Evolutionary conservation across 257 asterid genomes (phyloP).

Genomic region (Echites panduratus): DNA sequence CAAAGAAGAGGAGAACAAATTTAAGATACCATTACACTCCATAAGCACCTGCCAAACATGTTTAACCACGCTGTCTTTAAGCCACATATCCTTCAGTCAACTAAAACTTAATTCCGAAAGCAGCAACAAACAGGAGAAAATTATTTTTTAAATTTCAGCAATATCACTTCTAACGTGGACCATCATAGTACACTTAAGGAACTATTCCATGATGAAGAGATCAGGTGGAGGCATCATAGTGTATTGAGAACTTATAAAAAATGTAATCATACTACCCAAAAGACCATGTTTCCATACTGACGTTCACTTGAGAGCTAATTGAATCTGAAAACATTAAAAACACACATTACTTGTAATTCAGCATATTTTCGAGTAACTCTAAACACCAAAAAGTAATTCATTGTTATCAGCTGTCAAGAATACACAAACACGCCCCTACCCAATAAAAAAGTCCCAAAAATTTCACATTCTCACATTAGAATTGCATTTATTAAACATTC

Average conservation of each 20-base stretch:
- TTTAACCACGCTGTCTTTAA: no score
- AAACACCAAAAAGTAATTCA: not conserved
- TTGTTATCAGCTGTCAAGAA: not conserved
- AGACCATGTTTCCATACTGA: not conserved
- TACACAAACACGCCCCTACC: no score
- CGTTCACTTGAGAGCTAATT: not conserved
- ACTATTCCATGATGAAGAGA: not conserved
- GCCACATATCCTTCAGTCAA: no score
- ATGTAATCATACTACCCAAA: not conserved
- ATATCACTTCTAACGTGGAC: not conserved
- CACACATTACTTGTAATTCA: not conserved
- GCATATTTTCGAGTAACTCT: not conserved
- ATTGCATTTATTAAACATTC: not conserved
- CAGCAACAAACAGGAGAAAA: not conserved
- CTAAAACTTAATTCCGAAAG: not conserved
- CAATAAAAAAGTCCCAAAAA: not conserved
- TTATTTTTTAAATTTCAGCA: not conserved
- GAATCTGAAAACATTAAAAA: not conserved
- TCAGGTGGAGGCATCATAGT: not conserved
- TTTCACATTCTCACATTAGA: not conserved
- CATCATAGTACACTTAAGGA: not conserved
- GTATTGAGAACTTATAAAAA: not conserved
- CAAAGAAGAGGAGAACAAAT: no score
- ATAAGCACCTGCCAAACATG: no score
- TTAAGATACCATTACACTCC: no score